These are phyloP conservation scores for Rhinocladiella mackenziei DNA, from an alignment of 2,329 filamentous ascomycete species.

Conservation along the genomic window DNA sequence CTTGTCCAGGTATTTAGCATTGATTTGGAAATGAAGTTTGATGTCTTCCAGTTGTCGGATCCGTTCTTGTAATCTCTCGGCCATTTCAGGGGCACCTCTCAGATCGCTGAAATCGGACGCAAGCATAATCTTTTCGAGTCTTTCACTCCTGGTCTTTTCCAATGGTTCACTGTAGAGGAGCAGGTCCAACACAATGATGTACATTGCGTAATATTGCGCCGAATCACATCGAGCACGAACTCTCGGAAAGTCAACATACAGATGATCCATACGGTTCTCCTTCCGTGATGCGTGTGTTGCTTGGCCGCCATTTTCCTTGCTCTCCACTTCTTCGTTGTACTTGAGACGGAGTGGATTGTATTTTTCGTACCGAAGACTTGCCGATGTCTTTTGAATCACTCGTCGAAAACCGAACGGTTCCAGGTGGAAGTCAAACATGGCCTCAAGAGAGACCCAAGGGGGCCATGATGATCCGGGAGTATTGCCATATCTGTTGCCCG, in stretches of 20 bases:
- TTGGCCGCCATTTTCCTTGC: slow-evolving; percentile 38
- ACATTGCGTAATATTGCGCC: slow-evolving; percentile 94
- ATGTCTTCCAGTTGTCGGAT: slow-evolving; percentile 94
- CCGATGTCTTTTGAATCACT: slow-evolving; percentile 94
- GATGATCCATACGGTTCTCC: slow-evolving; percentile 85
- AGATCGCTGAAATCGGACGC: slow-evolving; percentile 98
- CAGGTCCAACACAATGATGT: slow-evolving; percentile 94
- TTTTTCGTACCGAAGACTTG: slow-evolving; percentile 91
- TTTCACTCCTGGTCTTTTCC: slow-evolving; percentile 94
- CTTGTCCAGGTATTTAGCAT: slow-evolving; percentile 79
- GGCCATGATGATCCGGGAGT: slow-evolving; percentile 85
- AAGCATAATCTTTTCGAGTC: slow-evolving; percentile 96
- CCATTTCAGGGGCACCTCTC: slow-evolving; percentile 87
- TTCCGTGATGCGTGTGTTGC: slow-evolving; percentile 47
- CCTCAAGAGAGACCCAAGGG: slow-evolving; percentile 96
- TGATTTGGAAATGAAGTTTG: slow-evolving; percentile 91
- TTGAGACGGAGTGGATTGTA: slow-evolving; percentile 96
- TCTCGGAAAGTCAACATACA: slow-evolving; percentile 95
- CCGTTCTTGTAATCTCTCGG: slow-evolving; percentile 82
- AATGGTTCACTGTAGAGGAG: slow-evolving; percentile 93
- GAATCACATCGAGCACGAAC: slow-evolving; percentile 95
- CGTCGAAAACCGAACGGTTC: slow-evolving; percentile 97
- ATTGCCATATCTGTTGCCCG: slow-evolving; percentile 87
- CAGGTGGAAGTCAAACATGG: slow-evolving; percentile 93
- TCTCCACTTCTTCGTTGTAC: slow-evolving; percentile 85